Base-by-base conservation (phyloP, 2,329 filamentous ascomycete species). In the Cladosporium sp. region DNA sequence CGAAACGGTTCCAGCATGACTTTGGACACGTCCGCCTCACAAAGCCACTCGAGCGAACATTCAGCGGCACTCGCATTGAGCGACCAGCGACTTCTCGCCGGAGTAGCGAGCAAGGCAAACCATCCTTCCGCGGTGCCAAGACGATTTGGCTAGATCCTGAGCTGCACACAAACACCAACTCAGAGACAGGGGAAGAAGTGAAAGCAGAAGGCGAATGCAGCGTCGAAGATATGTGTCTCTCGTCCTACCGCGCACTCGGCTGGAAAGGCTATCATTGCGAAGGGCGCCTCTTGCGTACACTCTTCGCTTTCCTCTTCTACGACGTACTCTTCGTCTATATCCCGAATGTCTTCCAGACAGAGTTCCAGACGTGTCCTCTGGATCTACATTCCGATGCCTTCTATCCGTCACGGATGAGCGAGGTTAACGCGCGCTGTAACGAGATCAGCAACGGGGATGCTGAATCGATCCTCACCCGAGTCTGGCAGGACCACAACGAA, bases 251-350 rank as follows among this genome's bases (percentile, higher is more conserved):
- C 32, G 76, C 79, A 9, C 77, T 86, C 49, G 92, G 91, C 2
- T 97, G 89, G 85, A 95, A 95, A 68, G 93, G 93, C 9, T 96
- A 92, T 65, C 93, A 98, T 70, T 83, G 86, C 14, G 93, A 98
- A 74, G 89, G 90, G 33, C 88, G 91, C 2, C 91, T 97, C 61
- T 74, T 97, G 6, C 84, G 90, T n/a, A 98, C 93, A 0, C 75
- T 98, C 6, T 78, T 78, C 61, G 75, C 69, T n/a, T 92, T 93
- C 65, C 81, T 98, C 14, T 95, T 97, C 74, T 93, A 85, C 74
- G 92, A 98, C 69, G 81, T 97, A 19, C 75, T 98, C 6, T 97
- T 97, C 71, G 77, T 89, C 22, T 95, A 95, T 69, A 81, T 97
- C 4, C 92, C 93, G 22, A 95, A 97, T 62, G 92, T 98, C 52